These are phyloP conservation scores for Heritiera littoralis DNA, from an alignment of 345 rosid genomes.

Conservation along the genomic window DNA sequence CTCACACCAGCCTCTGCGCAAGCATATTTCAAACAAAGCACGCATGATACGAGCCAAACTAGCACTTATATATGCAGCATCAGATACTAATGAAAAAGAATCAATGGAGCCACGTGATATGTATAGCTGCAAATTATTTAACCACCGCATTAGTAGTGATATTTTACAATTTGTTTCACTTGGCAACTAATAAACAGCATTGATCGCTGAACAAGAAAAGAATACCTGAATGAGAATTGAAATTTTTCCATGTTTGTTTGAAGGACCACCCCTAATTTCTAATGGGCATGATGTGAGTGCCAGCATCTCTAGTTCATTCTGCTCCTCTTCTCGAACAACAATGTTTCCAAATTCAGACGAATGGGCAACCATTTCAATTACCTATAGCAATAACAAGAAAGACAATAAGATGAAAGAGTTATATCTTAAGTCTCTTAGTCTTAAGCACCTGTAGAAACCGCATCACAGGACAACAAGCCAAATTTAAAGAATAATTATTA, in stretches of 20 bases:
- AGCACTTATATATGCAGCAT: constrained; percentile 97
- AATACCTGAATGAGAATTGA: constrained; percentile 93
- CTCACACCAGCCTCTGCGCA: constrained; percentile 91
- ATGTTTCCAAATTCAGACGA: constrained; percentile 97
- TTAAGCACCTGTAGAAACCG: not conserved
- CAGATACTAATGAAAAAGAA: constrained; percentile 88
- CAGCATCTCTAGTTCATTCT: constrained; percentile 83
- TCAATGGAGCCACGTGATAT: constrained; percentile 94
- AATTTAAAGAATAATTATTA: not conserved
- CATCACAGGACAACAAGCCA: not conserved
- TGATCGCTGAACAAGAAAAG: constrained; percentile 19
- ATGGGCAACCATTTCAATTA: constrained; percentile 94
- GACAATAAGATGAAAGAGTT: constrained; percentile 16
- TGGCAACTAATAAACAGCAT: not conserved
- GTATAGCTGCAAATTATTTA: constrained; percentile 66
- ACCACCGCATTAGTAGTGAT: constrained; percentile 29
- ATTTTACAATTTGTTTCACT: constrained; percentile 23
- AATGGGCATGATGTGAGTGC: constrained; percentile 79
- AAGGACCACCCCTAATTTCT: constrained; percentile 88
- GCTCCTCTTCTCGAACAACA: constrained; percentile 98
- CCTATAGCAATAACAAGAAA: constrained; percentile 42
- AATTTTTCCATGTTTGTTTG: constrained; percentile 94
- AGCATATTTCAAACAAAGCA: constrained; percentile 90
- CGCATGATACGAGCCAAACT: constrained; percentile 98
- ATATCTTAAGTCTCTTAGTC: not conserved